Conservation (phyloP, 148 eudicot species). For the Spergularia marina region DNA sequence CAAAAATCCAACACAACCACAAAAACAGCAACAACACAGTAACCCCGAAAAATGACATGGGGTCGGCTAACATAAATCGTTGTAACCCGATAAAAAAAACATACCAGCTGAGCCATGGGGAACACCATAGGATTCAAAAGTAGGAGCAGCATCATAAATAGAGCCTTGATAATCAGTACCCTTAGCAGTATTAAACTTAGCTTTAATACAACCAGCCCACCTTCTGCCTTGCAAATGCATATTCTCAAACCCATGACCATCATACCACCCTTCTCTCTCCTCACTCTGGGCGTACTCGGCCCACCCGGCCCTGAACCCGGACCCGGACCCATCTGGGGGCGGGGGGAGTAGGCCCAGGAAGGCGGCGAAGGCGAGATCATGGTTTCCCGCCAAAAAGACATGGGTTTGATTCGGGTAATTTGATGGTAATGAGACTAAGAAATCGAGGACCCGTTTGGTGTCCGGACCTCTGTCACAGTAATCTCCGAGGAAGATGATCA, state of each 20-base stretch:
- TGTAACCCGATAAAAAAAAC: neutral
- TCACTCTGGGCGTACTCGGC: slow-evolving; percentile 61
- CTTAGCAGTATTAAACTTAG: slow-evolving; percentile 47
- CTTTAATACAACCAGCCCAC: slow-evolving; percentile 72
- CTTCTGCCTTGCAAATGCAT: slow-evolving; percentile 96
- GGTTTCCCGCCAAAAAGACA: slow-evolving; percentile 78
- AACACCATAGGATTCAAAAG: slow-evolving; percentile 82
- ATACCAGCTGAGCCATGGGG: slow-evolving; percentile 93
- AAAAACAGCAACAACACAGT: too few relatives aligned
- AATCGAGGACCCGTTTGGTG: slow-evolving; percentile 61
- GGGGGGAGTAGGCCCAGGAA: slow-evolving; percentile 57
- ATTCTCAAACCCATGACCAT: slow-evolving; percentile 59
- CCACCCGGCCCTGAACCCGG: slow-evolving; percentile 58
- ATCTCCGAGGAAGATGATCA: slow-evolving; percentile 79
- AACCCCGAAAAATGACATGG: too few relatives aligned
- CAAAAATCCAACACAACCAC: too few relatives aligned
- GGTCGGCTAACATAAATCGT: neutral
- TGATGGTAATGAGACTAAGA: slow-evolving; percentile 53
- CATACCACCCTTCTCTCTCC: slow-evolving; percentile 90
- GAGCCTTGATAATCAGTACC: slow-evolving; percentile 73
- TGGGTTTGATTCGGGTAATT: slow-evolving; percentile 70
- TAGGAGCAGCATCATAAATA: slow-evolving; percentile 78
- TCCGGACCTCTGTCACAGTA: slow-evolving; percentile 90
- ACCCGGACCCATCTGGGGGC: slow-evolving; percentile 48
- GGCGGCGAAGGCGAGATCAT: slow-evolving; percentile 73